Percentiles rank a stretch among this genome's conserved stretches.
These are phyloP conservation scores for Mortierella sp. DNA, from an alignment of 371 early-diverging fungal species.

Conservation along the genomic window DNA sequence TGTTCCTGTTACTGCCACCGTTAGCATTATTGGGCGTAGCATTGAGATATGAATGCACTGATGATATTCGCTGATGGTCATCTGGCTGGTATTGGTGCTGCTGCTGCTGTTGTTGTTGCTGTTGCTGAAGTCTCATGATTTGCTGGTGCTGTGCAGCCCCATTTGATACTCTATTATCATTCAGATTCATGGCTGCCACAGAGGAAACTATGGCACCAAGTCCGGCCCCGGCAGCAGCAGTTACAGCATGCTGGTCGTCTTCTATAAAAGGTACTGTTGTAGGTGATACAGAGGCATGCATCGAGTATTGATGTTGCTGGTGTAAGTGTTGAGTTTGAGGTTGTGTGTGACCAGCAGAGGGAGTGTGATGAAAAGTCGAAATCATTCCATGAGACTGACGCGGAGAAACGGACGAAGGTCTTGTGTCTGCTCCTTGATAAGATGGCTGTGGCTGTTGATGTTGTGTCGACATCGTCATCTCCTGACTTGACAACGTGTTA, in stretches of 20 bases:
- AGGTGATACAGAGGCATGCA: constrained; percentile 15
- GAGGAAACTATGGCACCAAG: constrained; percentile 24
- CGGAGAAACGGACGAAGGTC: constrained; percentile 27
- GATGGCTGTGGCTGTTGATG: constrained; percentile 30
- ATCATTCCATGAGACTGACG: constrained; percentile 23
- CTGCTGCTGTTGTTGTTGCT: constrained; percentile 20
- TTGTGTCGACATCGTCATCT: constrained; percentile 21
- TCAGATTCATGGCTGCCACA: constrained; percentile 28
- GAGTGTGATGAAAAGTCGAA: constrained; percentile 17
- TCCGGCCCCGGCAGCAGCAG: neutral
- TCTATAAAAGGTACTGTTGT: constrained; percentile 18
- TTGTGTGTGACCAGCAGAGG: constrained; percentile 12
- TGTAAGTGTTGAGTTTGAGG: constrained; percentile 5
- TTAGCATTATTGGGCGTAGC: neutral
- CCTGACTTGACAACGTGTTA: constrained; percentile 18
- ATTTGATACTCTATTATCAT: neutral
- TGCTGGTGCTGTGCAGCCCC: constrained; percentile 3
- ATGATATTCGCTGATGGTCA: neutral
- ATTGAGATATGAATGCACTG: neutral
- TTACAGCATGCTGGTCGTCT: constrained; percentile 8
- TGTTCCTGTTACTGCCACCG: constrained; percentile 14
- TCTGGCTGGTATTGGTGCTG: neutral
- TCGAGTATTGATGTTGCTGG: constrained; percentile 13
- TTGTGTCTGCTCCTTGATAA: constrained; percentile 17
- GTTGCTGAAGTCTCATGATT: constrained; percentile 8